Evolutionary conservation across 2,329 filamentous ascomycete species (phyloP).

Genomic region (Botrytis pseudocinerea): DNA sequence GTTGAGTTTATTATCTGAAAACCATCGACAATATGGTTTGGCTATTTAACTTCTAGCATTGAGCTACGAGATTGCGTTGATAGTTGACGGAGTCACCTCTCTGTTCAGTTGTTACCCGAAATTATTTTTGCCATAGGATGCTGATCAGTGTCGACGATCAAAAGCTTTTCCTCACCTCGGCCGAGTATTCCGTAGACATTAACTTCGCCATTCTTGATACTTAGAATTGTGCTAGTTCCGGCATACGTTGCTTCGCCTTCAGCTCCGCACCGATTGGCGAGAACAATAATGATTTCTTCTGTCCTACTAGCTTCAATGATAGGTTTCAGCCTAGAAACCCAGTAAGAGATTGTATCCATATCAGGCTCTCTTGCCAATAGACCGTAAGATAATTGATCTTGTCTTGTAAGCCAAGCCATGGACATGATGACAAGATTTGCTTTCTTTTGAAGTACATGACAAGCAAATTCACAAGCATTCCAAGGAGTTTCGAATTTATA

Average conservation of each 20-base stretch:
- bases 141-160: slow-evolving; percentile 61
- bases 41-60: not conserved
- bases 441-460: slow-evolving; percentile 55
- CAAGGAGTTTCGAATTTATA: slow-evolving; percentile 54
- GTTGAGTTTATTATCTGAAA: not conserved
- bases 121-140: slow-evolving; percentile 27
- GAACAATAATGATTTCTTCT: slow-evolving; percentile 66
- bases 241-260: slow-evolving; percentile 70
- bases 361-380: slow-evolving; percentile 60
- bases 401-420: slow-evolving; percentile 76
- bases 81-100: not conserved
- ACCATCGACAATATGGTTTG: not conserved
- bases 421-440: slow-evolving; percentile 67
- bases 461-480: slow-evolving; percentile 50
- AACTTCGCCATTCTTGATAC: slow-evolving; percentile 64
- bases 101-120: not conserved
- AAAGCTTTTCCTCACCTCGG: slow-evolving; percentile 65
- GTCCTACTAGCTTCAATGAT: slow-evolving; percentile 52
- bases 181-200: slow-evolving; percentile 69
- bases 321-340: slow-evolving; percentile 71
- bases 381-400: slow-evolving; percentile 49
- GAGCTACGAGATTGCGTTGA: not conserved
- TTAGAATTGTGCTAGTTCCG: slow-evolving; percentile 71
- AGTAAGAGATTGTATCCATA: slow-evolving; percentile 72
- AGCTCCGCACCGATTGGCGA: slow-evolving; percentile 68